Base-by-base conservation (phyloP, 2,329 filamentous ascomycete species). In the Aplosporella prunicola region DNA sequence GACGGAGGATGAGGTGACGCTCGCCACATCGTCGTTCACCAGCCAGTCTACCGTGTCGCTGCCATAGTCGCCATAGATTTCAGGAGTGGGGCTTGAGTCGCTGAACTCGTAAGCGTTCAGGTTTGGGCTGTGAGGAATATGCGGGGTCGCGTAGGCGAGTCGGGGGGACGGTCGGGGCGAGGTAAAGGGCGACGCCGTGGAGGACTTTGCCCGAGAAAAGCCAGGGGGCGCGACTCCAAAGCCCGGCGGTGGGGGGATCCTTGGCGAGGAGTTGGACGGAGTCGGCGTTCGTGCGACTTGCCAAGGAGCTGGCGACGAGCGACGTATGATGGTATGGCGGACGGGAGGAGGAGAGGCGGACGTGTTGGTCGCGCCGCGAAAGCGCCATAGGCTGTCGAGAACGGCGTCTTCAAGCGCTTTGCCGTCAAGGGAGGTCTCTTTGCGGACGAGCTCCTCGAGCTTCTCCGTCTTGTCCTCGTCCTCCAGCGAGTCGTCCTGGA, bases 11-110 rank as follows among this genome's bases (percentile, higher is more conserved):
- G 85, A 80, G 41, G 87, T 75, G 49, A 81, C 88, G 51, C 80
- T 82, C 37, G 76, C 78, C 51, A 85, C 82, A 58, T 94, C 88
- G 56, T 91, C 91, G 48, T 75, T 80, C 36, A 95, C 85, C 30
- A 96, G 72, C 91, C 89, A 96, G 61, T 96, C 89, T 35, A 98
- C 87, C 50, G 91, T 94, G 58, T 96, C 89, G 45, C 81, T 84
- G 48, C 89, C 88, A 53, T 87, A 82, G 51, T 96, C 87, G 40
- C 87, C 87, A 55, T 93, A 89, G 43, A 84, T 83, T 53, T 96
- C 88, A 29, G 80, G 79, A 13, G 82, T 78, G 5, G 85, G 82
- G 32, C 78, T 84, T 15, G 50, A 73, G 52, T 94, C 87, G 53
- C 78, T 89, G 63, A 95, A 95, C 60, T 94, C 86, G 63, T 96